These are phyloP conservation scores for Termitomyces sp. DNA, from an alignment of 768 basidiomycete genomes.

Conservation along the genomic window DNA sequence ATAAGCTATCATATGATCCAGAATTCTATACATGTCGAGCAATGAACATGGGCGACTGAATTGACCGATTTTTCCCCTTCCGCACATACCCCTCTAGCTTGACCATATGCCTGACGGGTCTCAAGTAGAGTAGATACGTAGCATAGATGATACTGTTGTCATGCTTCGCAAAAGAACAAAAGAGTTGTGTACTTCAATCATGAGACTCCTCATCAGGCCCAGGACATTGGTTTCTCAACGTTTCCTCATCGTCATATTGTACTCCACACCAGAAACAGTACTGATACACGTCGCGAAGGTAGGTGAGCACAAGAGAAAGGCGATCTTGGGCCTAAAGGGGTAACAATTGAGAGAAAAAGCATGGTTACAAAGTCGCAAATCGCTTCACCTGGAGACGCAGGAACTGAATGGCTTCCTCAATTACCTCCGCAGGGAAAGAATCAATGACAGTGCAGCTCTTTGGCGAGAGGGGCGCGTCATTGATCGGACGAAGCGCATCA, in stretches of 20 bases:
- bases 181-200: constrained; percentile 36
- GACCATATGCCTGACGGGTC: not conserved
- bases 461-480: constrained; percentile 28
- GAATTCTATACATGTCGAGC: too few relatives aligned
- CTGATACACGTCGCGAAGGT: constrained; percentile 63
- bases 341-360: constrained; percentile 8
- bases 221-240: constrained; percentile 64
- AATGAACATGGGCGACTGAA: not conserved
- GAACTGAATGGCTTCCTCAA: constrained; percentile 66
- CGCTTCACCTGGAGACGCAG: constrained; percentile 54
- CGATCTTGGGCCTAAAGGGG: constrained; percentile 60
- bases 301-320: constrained; percentile 58
- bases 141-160: not conserved
- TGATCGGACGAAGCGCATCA: constrained; percentile 59
- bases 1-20: not conserved
- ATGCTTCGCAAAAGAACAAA: not conserved
- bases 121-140: not conserved
- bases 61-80: not conserved
- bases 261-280: constrained; percentile 93
- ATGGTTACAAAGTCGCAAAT: constrained; percentile 3
- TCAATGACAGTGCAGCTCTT: constrained; percentile 19
- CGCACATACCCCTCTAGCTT: not conserved
- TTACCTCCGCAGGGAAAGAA: constrained; percentile 43
- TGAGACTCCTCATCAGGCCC: constrained; percentile 75
- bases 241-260: constrained; percentile 55